Percentiles rank a stretch among this genome's conserved stretches.
phyloP scores from a whole-genome alignment of 345 rosid genomes.

The Gossypium anomalum region DNA sequence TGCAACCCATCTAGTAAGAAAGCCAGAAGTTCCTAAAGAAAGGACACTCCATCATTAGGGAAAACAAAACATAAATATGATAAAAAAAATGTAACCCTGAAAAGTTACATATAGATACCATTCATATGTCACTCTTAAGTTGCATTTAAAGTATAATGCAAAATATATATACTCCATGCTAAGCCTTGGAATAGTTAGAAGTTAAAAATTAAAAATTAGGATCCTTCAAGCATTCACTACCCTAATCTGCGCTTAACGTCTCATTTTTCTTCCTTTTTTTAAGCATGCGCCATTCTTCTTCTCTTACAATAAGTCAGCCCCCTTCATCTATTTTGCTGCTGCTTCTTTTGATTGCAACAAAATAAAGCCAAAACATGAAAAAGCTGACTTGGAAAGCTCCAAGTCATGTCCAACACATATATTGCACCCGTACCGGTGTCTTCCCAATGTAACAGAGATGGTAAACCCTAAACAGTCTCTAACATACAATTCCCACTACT shows the following conservation, averaged over 20 bases:
- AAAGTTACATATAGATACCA: neutral
- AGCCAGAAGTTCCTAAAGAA: conserved; percentile 74
- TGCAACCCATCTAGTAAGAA: conserved; percentile 89
- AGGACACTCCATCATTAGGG: conserved; percentile 6
- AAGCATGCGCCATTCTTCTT: too few species aligned
- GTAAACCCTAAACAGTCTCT: neutral
- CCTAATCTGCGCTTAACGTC: too few species aligned
- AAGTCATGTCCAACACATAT: too few species aligned
- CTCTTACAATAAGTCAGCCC: too few species aligned
- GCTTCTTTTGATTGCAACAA: too few species aligned
- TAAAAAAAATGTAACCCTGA: neutral
- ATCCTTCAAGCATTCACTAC: neutral
- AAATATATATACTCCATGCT: neutral
- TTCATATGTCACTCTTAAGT: neutral
- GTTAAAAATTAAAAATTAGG: neutral
- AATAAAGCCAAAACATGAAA: too few species aligned
- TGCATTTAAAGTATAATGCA: neutral
- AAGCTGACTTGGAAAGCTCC: too few species aligned
- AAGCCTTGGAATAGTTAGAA: neutral
- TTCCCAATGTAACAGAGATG: too few species aligned
- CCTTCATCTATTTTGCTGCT: too few species aligned
- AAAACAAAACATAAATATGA: conserved; percentile 6
- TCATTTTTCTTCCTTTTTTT: too few species aligned
- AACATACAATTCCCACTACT: neutral
- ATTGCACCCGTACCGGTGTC: too few species aligned